Percentiles rank a stretch among this genome's conserved stretches.
phyloP scores from a whole-genome alignment of 2,329 filamentous ascomycete genomes.

The Penicillium corylophilum region DNA sequence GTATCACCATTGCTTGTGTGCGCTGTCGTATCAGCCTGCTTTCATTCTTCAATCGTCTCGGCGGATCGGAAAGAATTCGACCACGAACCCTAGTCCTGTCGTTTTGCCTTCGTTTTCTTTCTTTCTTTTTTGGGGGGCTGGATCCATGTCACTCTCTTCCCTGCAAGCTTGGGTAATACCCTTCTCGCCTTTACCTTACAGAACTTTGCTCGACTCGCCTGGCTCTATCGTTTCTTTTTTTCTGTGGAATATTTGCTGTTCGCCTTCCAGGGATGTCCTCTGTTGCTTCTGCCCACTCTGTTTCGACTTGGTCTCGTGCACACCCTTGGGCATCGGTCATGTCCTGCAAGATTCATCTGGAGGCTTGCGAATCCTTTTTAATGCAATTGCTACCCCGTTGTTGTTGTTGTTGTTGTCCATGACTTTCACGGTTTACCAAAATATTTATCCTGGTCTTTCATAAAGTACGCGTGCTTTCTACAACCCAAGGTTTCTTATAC shows the following conservation, averaged over 20 bases:
- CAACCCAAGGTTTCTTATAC: not conserved
- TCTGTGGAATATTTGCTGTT: constrained; percentile 28
- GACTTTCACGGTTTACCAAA: not conserved
- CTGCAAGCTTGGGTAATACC: constrained; percentile 20
- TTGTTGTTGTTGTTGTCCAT: constrained; percentile 15
- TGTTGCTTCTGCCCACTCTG: constrained; percentile 20
- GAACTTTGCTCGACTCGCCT: constrained; percentile 21
- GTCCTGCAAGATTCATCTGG: constrained; percentile 21
- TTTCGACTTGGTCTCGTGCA: constrained; percentile 33
- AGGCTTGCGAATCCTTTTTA: constrained; percentile 21
- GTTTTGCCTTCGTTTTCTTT: constrained; percentile 10
- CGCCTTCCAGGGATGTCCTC: constrained; percentile 26
- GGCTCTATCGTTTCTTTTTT: constrained; percentile 23
- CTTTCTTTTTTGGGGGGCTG: constrained; percentile 14
- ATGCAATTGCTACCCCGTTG: constrained; percentile 23
- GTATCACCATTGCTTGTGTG: constrained; percentile 27
- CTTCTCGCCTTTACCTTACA: constrained; percentile 26
- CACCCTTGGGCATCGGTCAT: constrained; percentile 24
- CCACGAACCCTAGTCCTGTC: constrained; percentile 23
- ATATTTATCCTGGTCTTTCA: not conserved
- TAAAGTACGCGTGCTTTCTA: not conserved
- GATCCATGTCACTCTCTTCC: constrained; percentile 17
- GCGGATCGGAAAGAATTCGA: constrained; percentile 24
- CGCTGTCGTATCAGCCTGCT: constrained; percentile 25
- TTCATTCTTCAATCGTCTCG: constrained; percentile 17